phyloP scores from a whole-genome alignment of 345 rosid species.

The Boechera divaricarpa region DNA sequence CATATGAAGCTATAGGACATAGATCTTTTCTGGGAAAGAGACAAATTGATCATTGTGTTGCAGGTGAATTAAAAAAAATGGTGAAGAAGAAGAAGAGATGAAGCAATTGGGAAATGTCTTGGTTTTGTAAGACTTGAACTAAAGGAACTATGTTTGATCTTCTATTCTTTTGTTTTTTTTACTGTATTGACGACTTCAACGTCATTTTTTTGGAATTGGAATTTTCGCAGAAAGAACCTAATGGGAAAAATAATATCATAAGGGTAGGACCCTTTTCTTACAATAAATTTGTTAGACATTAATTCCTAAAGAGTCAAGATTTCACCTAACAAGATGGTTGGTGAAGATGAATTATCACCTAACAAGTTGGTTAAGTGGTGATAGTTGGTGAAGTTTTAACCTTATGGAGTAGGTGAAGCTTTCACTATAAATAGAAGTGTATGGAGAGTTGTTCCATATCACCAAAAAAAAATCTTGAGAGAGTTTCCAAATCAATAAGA shows the following conservation, averaged over 20 bases:
- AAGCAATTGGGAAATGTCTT: constrained; percentile 26
- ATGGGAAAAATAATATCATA: background rate
- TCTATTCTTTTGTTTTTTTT: background rate
- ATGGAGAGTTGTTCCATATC: no score
- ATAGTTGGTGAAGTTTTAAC: no score
- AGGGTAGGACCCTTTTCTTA: background rate
- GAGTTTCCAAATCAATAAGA: no score
- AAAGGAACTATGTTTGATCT: background rate
- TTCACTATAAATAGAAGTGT: no score
- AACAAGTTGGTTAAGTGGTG: no score
- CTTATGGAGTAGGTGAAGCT: no score
- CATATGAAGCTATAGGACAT: no score
- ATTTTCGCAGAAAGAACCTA: constrained; percentile 24
- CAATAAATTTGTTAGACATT: no score
- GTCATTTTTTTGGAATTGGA: constrained; percentile 2
- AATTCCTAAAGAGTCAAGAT: no score
- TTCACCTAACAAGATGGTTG: no score
- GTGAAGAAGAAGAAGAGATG: constrained; percentile 10
- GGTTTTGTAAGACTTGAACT: background rate
- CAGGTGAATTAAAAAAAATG: background rate
- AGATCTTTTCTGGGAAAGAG: background rate
- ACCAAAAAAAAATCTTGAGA: no score
- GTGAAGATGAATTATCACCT: no score
- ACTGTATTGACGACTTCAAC: constrained; percentile 17
- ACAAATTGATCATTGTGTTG: constrained; percentile 30